Percentiles rank a stretch among this genome's conserved stretches.
Conservation (phyloP, 768 basidiomycete species). For the Collybiopsis luxurians region DNA sequence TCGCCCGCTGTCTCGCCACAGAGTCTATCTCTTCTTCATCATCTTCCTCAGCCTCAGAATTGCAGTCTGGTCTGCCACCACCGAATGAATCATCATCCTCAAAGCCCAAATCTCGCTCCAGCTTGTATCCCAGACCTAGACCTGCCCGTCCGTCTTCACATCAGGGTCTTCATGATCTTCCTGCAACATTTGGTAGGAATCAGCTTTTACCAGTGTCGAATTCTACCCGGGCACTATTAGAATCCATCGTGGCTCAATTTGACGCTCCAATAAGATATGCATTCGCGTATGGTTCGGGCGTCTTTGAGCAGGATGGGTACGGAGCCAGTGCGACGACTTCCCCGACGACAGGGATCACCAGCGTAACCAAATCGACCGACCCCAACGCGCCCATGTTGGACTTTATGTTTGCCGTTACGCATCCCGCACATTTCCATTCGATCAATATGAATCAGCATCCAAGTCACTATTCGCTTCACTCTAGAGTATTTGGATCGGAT, state of each 20-base stretch:
- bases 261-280: slow-evolving; percentile 94
- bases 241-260: slow-evolving; percentile 76
- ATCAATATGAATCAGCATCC: slow-evolving; percentile 94
- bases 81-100: slow-evolving; percentile 17
- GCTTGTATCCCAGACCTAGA: slow-evolving; percentile 46
- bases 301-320: slow-evolving; percentile 91
- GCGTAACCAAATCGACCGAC: slow-evolving; percentile 23
- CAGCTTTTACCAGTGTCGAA: slow-evolving; percentile 79
- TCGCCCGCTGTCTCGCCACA: slow-evolving; percentile 42
- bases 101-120: slow-evolving; percentile 29
- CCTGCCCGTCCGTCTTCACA: slow-evolving; percentile 37
- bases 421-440: slow-evolving; percentile 90
- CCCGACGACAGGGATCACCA: slow-evolving; percentile 10
- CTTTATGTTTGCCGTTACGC: slow-evolving; percentile 95
- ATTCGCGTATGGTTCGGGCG: slow-evolving; percentile 96
- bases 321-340: slow-evolving; percentile 3
- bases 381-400: slow-evolving; percentile 79
- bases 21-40: slow-evolving; percentile 35
- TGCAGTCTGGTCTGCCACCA: slow-evolving; percentile 33
- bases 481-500: slow-evolving; percentile 78
- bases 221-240: slow-evolving; percentile 76
- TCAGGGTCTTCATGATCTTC: slow-evolving; percentile 49
- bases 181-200: slow-evolving; percentile 74
- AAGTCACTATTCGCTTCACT: slow-evolving; percentile 85
- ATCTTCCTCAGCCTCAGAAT: slow-evolving; percentile 18